phyloP scores from a whole-genome alignment of 495 filamentous ascomycete species.

The Hypoxylon lienhwacheense region DNA sequence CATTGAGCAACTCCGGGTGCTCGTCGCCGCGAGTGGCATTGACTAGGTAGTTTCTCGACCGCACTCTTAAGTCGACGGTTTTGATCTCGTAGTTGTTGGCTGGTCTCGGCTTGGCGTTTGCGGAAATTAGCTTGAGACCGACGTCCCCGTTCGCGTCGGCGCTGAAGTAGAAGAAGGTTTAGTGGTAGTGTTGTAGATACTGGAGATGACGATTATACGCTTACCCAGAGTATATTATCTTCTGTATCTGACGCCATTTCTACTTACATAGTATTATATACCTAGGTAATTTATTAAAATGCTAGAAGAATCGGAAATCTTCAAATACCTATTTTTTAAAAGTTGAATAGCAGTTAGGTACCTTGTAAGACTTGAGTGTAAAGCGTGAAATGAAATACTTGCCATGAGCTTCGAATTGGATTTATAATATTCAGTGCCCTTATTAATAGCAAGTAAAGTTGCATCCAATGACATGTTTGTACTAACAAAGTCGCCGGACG shows the following conservation, averaged over 20 bases:
- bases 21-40: slow-evolving; percentile 16
- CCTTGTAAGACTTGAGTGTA: too few species aligned
- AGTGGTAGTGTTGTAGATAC: neutral
- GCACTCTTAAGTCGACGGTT: slow-evolving; percentile 13
- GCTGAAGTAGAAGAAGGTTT: slow-evolving; percentile 8
- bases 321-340: too few species aligned
- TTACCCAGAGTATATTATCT: slow-evolving; percentile 16
- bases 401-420: neutral
- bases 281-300: too few species aligned
- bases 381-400: too few species aligned
- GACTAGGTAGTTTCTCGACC: slow-evolving; percentile 18
- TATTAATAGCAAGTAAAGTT: too few species aligned
- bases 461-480: slow-evolving; percentile 11
- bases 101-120: slow-evolving; percentile 16
- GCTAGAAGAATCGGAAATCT: too few species aligned
- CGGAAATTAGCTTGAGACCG: slow-evolving; percentile 19
- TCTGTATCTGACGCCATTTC: slow-evolving; percentile 4
- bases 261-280: too few species aligned
- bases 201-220: neutral
- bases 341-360: too few species aligned
- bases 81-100: slow-evolving; percentile 9
- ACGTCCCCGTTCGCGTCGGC: slow-evolving; percentile 24
- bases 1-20: slow-evolving; percentile 13
- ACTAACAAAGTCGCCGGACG: neutral
- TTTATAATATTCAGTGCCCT: too few species aligned